These are phyloP conservation scores for Apiotrichum akiyoshidainum DNA, from an alignment of 1,284 basidiomycete species.

Conservation along the genomic window DNA sequence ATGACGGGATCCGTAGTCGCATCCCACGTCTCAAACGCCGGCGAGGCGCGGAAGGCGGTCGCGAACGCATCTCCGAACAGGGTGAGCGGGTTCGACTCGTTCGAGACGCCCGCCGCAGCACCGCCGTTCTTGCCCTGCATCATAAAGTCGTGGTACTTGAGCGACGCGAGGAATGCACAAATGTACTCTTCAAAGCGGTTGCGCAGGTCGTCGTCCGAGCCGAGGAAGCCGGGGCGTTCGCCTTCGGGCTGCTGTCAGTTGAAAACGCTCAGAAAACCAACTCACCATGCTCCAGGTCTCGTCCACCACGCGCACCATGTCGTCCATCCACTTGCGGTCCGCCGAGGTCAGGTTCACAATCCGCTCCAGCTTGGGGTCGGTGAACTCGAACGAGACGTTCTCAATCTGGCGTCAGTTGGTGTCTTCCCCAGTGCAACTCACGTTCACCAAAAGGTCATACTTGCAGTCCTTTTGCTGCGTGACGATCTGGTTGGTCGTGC, in stretches of 20 bases:
- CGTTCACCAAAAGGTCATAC: slow-evolving; percentile 85
- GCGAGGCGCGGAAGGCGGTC: slow-evolving; percentile 73
- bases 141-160: slow-evolving; percentile 80
- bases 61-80: slow-evolving; percentile 84
- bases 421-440: slow-evolving; percentile 51
- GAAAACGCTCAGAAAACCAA: slow-evolving; percentile 48
- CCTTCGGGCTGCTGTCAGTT: slow-evolving; percentile 22
- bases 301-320: slow-evolving; percentile 73
- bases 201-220: slow-evolving; percentile 87
- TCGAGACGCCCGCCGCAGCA: neutral
- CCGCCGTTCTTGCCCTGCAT: slow-evolving; percentile 7
- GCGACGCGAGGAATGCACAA: slow-evolving; percentile 57
- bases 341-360: slow-evolving; percentile 78
- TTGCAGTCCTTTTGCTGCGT: slow-evolving; percentile 80
- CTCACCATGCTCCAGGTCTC: slow-evolving; percentile 61
- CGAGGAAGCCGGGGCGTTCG: slow-evolving; percentile 62
- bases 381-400: slow-evolving; percentile 75
- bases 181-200: slow-evolving; percentile 64
- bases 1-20: slow-evolving; percentile 78
- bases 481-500: slow-evolving; percentile 94
- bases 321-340: slow-evolving; percentile 94
- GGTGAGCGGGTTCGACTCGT: slow-evolving; percentile 52
- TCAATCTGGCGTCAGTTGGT: slow-evolving; percentile 61
- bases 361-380: slow-evolving; percentile 74
- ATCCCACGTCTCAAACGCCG: slow-evolving; percentile 83